Base-by-base conservation (phyloP, 768 basidiomycete genomes). In the Lactifluus pinguis region DNA sequence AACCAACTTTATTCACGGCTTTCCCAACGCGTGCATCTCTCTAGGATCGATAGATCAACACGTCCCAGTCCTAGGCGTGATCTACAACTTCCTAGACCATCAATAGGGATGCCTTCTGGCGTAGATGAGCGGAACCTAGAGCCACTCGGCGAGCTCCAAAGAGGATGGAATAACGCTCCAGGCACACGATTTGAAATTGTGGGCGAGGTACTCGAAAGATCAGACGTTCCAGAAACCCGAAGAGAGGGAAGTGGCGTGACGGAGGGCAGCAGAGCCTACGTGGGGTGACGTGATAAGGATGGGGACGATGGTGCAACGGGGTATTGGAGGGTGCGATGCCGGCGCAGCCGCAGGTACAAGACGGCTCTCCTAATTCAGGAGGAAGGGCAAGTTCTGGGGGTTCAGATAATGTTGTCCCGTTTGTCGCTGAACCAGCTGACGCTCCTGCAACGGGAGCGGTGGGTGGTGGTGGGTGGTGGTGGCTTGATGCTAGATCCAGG, bases 1-100 rank as follows among this genome's bases (percentile, higher is more conserved):
- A 3, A 92, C 92, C 48, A 95, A 94, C 71, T 91, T 92, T 66
- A 78, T 91, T 19, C 87, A 90, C 65, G 85, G 87, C 44, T 89
- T 93, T 70, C 92, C 92, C 7, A 88, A 85, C 70, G 88, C 83
- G 30, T 93, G 90, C 72, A 88, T 95, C 69, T 97, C 94, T 17
- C 82, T 98, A 54, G 95, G 94, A 5, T 77, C 98, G 66, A 86
- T 95, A 61, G 85, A 89, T 75, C 78, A 86, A 57, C 85, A 85
- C 64, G 78, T 82, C 6, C 92, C 95, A 1, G 80, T 95, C 58
- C 51, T 59, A 2, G 51, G 58, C 17, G 51, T 53, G n/a, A 59
- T 59, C 38, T 32, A 39, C 32, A 94, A 94, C 0, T 94, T 93
- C 79, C 79, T 94, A 56, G 82, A 92, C 64, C 83, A 94, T 55